Conservation (phyloP, 2,329 filamentous ascomycete genomes). For the Ascochyta viciae-villosae region DNA sequence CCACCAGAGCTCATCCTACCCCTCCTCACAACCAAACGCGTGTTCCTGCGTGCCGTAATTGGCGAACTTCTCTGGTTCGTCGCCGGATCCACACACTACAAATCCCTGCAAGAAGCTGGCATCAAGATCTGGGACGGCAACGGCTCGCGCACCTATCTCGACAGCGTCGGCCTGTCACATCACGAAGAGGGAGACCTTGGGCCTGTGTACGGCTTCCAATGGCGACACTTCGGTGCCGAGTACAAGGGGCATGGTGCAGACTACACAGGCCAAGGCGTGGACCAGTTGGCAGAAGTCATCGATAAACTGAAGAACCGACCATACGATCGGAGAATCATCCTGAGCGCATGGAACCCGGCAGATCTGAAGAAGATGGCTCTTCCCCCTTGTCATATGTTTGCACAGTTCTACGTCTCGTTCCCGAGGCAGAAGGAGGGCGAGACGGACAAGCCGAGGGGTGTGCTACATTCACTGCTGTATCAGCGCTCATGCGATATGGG, state of each 20-base stretch:
- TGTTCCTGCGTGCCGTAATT: constrained; percentile 88
- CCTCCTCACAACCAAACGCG: constrained; percentile 95
- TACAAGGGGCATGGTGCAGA: constrained; percentile 74
- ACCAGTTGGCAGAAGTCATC: constrained; percentile 91
- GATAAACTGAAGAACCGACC: constrained; percentile 83
- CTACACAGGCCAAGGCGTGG: constrained; percentile 87
- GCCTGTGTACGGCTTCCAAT: constrained; percentile 98
- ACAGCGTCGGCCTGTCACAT: constrained; percentile 80
- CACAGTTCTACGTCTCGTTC: constrained; percentile 91
- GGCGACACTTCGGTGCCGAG: constrained; percentile 95
- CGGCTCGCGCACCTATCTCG: constrained; percentile 87
- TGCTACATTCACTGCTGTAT: constrained; percentile 87
- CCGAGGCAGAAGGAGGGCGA: constrained; percentile 52
- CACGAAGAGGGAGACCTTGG: constrained; percentile 89
- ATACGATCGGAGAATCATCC: constrained; percentile 87
- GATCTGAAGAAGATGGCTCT: constrained; percentile 89
- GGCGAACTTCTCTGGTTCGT: constrained; percentile 97
- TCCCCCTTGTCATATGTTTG: constrained; percentile 97
- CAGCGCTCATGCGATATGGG: constrained; percentile 97
- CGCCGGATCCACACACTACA: constrained; percentile 79
- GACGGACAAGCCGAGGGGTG: constrained; percentile 61
- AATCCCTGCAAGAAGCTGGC: constrained; percentile 76
- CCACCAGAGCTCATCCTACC: constrained; percentile 73
- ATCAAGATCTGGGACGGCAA: constrained; percentile 99
- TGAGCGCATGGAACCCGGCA: constrained; percentile 92